Conservation (phyloP, 1,139 yeast species). For the Pichia kudriavzevii region DNA sequence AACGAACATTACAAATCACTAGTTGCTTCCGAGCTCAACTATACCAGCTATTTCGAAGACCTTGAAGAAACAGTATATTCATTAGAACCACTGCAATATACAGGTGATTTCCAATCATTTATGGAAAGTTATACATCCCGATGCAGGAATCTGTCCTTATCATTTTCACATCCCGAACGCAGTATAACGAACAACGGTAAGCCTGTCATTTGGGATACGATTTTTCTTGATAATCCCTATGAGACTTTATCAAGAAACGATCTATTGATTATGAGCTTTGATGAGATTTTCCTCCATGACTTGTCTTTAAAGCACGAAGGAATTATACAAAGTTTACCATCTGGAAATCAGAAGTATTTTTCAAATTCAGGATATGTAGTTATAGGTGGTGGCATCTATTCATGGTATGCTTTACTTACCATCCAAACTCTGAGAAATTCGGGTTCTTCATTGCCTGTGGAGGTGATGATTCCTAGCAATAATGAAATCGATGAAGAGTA, state of each 20-base stretch:
- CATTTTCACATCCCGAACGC: constrained; percentile 20
- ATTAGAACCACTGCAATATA: neutral
- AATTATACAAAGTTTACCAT: constrained; percentile 16
- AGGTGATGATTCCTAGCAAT: constrained; percentile 47
- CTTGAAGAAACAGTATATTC: constrained; percentile 1
- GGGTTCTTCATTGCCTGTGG: constrained; percentile 52
- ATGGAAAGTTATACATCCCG: neutral
- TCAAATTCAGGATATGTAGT: constrained; percentile 52
- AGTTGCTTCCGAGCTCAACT: constrained; percentile 10
- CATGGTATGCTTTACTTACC: constrained; percentile 46
- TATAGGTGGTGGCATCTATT: constrained; percentile 53
- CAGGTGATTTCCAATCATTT: neutral
- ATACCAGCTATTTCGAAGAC: constrained; percentile 6
- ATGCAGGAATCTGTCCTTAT: too few relatives aligned
- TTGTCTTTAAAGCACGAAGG: constrained; percentile 19
- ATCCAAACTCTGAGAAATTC: constrained; percentile 43
- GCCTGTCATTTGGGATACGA: constrained; percentile 21
- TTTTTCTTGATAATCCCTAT: constrained; percentile 16
- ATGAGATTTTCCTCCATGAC: constrained; percentile 19
- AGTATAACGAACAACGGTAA: constrained; percentile 16
- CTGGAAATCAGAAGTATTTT: constrained; percentile 19
- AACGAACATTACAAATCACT: constrained; percentile 13
- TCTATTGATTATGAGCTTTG: constrained; percentile 17
- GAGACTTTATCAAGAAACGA: constrained; percentile 13
- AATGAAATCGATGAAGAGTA: constrained; percentile 40